A percentile compares a stretch with the other conserved stretches of the same genome.
These are phyloP conservation scores for Phallus indusiatus DNA, from an alignment of 768 basidiomycete species.

Conservation along the genomic window DNA sequence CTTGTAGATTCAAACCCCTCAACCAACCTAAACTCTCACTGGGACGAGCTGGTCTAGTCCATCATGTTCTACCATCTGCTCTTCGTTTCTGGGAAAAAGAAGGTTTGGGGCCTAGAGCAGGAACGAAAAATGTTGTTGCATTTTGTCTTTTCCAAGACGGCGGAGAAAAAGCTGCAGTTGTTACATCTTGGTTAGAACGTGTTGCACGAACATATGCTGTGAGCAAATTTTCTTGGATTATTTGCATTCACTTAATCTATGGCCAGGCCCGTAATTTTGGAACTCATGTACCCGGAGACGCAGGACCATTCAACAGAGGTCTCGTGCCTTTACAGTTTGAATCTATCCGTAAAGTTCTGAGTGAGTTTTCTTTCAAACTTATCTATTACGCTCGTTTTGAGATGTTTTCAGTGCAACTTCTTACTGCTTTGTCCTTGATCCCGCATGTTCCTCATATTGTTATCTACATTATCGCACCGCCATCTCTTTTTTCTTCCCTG, in stretches of 20 bases:
- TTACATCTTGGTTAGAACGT: slow-evolving; percentile 51
- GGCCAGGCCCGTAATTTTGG: slow-evolving; percentile 55
- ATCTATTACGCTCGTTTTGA: background rate
- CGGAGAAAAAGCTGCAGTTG: slow-evolving; percentile 34
- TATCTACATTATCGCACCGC: slow-evolving; percentile 61
- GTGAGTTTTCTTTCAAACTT: slow-evolving; percentile 26
- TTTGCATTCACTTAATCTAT: slow-evolving; percentile 3
- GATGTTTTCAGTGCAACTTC: slow-evolving; percentile 36
- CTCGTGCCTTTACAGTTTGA: slow-evolving; percentile 58
- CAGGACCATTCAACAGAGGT: slow-evolving; percentile 40
- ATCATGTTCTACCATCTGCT: slow-evolving; percentile 63
- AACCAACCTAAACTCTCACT: slow-evolving; percentile 53
- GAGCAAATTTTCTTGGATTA: slow-evolving; percentile 15
- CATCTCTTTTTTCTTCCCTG: slow-evolving; percentile 44
- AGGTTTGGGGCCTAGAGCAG: slow-evolving; percentile 59
- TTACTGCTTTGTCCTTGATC: slow-evolving; percentile 31
- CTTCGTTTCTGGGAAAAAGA: slow-evolving; percentile 83
- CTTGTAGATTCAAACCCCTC: slow-evolving; percentile 16
- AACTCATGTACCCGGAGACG: slow-evolving; percentile 43
- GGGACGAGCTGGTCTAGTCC: slow-evolving; percentile 55
- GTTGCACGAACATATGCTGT: slow-evolving; percentile 53
- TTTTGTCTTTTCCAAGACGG: slow-evolving; percentile 62
- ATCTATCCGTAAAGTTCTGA: slow-evolving; percentile 57
- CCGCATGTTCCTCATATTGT: slow-evolving; percentile 35
- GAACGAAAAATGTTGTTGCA: slow-evolving; percentile 58